These are phyloP conservation scores for Mycena venus DNA, from an alignment of 768 basidiomycete species.

Conservation along the genomic window DNA sequence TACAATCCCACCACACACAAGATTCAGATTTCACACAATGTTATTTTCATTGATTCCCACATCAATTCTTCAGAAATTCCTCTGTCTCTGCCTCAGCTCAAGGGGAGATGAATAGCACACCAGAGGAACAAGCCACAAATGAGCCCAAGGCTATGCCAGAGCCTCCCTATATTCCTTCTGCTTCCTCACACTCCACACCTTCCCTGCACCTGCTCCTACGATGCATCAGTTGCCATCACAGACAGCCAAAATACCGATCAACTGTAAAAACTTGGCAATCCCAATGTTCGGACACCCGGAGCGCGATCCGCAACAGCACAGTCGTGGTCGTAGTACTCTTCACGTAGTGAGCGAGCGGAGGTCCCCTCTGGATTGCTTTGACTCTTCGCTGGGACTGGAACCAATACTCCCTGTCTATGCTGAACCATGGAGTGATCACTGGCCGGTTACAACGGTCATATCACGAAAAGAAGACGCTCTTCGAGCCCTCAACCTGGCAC, in stretches of 20 bases:
- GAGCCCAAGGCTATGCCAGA: conserved; percentile 2
- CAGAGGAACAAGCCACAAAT: not conserved
- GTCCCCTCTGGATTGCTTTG: too few relatives aligned
- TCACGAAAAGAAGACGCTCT: too few relatives aligned
- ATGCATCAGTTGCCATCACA: not conserved
- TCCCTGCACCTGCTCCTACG: not conserved
- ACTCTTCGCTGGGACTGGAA: not conserved
- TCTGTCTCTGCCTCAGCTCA: too few relatives aligned
- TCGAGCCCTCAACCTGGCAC: too few relatives aligned
- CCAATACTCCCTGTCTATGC: too few relatives aligned
- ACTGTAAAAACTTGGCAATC: too few relatives aligned
- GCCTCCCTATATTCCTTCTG: too few relatives aligned
- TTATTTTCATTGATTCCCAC: conserved; percentile 12
- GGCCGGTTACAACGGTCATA: not conserved
- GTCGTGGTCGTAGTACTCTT: too few relatives aligned
- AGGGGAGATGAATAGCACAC: not conserved
- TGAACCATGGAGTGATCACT: not conserved
- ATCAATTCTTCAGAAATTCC: not conserved
- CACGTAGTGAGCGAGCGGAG: too few relatives aligned
- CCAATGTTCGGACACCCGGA: too few relatives aligned
- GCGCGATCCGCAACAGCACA: too few relatives aligned
- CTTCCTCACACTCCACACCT: not conserved
- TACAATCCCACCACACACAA: conserved; percentile 20
- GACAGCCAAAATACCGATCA: too few relatives aligned
- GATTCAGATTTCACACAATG: conserved; percentile 29